These are phyloP conservation scores for Clarireedia sp. DNA, from an alignment of 2,329 filamentous ascomycete species.

Conservation along the genomic window DNA sequence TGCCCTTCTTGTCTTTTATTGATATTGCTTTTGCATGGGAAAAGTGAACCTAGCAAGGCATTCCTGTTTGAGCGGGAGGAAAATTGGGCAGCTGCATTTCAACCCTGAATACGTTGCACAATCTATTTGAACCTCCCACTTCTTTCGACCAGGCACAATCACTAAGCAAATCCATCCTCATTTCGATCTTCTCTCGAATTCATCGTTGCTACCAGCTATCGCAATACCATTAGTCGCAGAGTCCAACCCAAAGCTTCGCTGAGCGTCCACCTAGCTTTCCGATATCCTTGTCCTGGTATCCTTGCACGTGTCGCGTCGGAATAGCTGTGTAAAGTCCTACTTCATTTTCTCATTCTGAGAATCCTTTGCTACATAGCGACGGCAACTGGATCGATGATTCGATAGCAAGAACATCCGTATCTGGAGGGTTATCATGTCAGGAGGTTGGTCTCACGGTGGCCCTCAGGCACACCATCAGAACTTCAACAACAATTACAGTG, in stretches of 20 bases:
- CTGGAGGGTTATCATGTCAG: slow-evolving; percentile 17
- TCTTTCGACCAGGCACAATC: background rate
- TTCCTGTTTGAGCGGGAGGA: background rate
- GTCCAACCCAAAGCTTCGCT: background rate
- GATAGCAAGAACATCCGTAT: slow-evolving; percentile 4
- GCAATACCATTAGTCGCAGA: background rate
- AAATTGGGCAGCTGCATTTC: slow-evolving; percentile 2
- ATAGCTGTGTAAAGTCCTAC: background rate
- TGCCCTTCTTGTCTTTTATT: background rate
- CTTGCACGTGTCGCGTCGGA: slow-evolving; percentile 4
- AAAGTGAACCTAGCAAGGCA: slow-evolving; percentile 31
- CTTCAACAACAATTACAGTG: slow-evolving; percentile 10
- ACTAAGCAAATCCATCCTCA: background rate
- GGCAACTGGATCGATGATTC: slow-evolving; percentile 13
- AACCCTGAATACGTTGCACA: slow-evolving; percentile 4
- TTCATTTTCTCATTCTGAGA: background rate
- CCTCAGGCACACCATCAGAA: slow-evolving; percentile 12
- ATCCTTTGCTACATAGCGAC: background rate
- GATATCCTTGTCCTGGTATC: background rate
- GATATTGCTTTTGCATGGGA: slow-evolving; percentile 19
- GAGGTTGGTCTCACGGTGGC: slow-evolving; percentile 20
- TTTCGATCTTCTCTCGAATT: background rate
- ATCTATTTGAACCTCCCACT: slow-evolving; percentile 1
- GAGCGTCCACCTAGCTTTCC: background rate
- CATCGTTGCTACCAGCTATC: slow-evolving; percentile 2